Base-by-base conservation (phyloP, 2,329 filamentous ascomycete species). In the Fusarium chlamydosporum region DNA sequence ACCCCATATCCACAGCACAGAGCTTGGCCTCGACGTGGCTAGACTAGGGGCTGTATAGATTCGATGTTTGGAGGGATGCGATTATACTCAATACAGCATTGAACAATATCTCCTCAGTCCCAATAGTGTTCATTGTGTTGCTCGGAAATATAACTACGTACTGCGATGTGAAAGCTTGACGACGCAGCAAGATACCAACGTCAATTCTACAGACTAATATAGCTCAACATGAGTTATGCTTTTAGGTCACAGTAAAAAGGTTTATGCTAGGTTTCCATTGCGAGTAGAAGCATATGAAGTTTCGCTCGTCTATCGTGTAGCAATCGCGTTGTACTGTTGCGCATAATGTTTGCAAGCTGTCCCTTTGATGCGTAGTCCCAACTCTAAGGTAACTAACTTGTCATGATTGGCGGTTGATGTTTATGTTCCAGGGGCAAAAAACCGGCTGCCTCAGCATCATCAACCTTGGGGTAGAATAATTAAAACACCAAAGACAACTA, bases 371-470 rank as follows among this genome's bases (percentile, higher is more conserved):
- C 55, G 46, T 34, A 38, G 46, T 31, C 50, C 58, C 55, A 35
- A 59, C 42, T 60, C 57, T 60, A 50, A 8, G 27, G 11, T 20
- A 45, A 16, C 26, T 20, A 45, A 11, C 26, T 45, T 18, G 42
- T 31, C 20, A 10, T 42, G 20, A 61, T 61, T 70, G 68, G 71
- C 56, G 60, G 62, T 50, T 55, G 38, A 46, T 37, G 38, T 55
- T 53, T 37, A 33, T 18, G 34, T 38, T 68, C 68, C 72, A 68
- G 69, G 71, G 27, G 66, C 46, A 38, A 9, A 29, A 29, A 29
- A 29, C 23, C 4, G 23, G 23, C 29, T 29, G 29, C 29, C 29
- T 29, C 29, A 10, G 23, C 23, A 23, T 23, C 10, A 29, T 23
- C 10, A 29, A 11, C 29, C 10, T 29, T 11, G 10, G 7, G 29